Evolutionary conservation across 495 filamentous ascomycete genomes (phyloP).

Genomic region (Talaromyces trachyspermus): DNA sequence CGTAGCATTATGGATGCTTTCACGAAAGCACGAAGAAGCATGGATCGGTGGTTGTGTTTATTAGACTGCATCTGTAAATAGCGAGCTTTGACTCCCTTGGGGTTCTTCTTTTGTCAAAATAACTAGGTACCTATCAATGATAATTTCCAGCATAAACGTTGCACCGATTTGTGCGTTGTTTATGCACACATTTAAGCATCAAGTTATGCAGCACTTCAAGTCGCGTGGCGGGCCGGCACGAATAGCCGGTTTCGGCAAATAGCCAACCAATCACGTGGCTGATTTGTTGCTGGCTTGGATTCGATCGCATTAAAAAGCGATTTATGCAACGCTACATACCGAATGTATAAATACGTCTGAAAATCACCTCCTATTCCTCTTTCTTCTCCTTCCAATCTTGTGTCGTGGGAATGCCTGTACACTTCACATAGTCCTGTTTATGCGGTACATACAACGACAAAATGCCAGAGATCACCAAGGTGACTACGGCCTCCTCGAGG

Average conservation of each 20-base stretch:
- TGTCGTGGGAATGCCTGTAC: no score
- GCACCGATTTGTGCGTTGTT: neutral
- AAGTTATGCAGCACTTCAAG: neutral
- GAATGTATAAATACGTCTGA: no score
- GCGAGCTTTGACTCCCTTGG: no score
- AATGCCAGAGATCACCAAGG: slow-evolving; percentile 7
- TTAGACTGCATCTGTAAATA: slow-evolving; percentile 1
- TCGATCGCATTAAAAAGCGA: no score
- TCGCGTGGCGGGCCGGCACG: neutral
- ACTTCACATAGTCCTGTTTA: no score
- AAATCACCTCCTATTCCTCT: no score
- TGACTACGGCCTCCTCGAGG: neutral
- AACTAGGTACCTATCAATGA: neutral
- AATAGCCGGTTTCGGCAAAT: neutral
- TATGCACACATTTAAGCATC: no score
- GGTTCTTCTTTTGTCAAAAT: neutral
- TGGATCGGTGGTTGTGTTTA: neutral
- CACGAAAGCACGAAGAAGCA: neutral
- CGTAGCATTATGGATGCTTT: neutral
- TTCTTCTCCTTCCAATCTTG: no score
- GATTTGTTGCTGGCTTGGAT: neutral
- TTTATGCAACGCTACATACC: no score
- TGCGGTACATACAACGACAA: neutral
- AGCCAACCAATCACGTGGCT: neutral
- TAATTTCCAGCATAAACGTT: no score